Evolutionary conservation across 768 basidiomycete genomes (phyloP).

Genomic region (Exsudoporus frostii): DNA sequence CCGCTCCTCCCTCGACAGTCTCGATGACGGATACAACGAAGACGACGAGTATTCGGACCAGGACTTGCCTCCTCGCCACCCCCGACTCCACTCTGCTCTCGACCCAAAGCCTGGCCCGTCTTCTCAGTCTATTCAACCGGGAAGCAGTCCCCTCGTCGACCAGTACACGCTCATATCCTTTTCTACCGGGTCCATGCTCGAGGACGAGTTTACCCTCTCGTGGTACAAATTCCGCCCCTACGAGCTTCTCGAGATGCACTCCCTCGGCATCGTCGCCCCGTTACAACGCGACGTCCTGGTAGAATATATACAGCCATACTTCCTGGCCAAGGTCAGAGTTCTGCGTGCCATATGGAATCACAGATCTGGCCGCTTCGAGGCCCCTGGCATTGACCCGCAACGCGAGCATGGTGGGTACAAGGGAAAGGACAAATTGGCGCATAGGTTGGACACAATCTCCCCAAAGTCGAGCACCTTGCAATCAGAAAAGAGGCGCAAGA

Average conservation of each 20-base stretch:
- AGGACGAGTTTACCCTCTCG: slow-evolving; percentile 55
- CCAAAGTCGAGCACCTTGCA: slow-evolving; percentile 4
- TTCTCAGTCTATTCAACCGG: slow-evolving; percentile 4
- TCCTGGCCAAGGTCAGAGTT: slow-evolving; percentile 51
- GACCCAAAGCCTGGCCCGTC: slow-evolving; percentile 8
- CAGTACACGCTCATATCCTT: slow-evolving; percentile 59
- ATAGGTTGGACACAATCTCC: slow-evolving; percentile 7
- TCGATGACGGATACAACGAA: slow-evolving; percentile 27
- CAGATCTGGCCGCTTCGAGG: slow-evolving; percentile 28
- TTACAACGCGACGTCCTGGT: slow-evolving; percentile 40
- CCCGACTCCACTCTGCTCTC: slow-evolving; percentile 6
- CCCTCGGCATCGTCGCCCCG: slow-evolving; percentile 36
- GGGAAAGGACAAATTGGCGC: slow-evolving; percentile 14
- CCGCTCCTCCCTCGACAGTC: slow-evolving; percentile 22
- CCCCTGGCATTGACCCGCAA: slow-evolving; percentile 10
- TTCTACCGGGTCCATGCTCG: slow-evolving; percentile 66
- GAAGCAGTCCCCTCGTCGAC: slow-evolving; percentile 22
- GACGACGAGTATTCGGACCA: slow-evolving; percentile 35
- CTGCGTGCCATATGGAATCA: slow-evolving; percentile 43
- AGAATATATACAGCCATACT: slow-evolving; percentile 57
- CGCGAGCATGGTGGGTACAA: not conserved
- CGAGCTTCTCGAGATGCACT: slow-evolving; percentile 72
- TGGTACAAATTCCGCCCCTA: slow-evolving; percentile 60
- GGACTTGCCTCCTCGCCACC: slow-evolving; percentile 11
- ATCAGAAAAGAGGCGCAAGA: slow-evolving; percentile 28